Base-by-base conservation (phyloP, 257 asterid genomes). In the Craterostigma plantagineum region DNA sequence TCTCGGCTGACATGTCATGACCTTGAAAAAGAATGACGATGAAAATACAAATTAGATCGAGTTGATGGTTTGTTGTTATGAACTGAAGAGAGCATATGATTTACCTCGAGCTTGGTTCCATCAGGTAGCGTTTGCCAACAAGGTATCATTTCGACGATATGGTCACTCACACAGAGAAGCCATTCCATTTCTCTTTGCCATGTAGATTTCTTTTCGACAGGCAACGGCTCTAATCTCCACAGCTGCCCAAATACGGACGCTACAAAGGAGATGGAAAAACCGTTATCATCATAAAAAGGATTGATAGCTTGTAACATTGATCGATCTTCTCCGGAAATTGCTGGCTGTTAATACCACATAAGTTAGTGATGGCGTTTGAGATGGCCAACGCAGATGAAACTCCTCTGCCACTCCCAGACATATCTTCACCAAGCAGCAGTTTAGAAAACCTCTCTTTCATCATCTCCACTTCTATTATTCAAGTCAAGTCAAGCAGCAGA, bases 361-460 rank as follows among this genome's bases (percentile, higher is more conserved):
- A 72, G 51, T 82, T 87, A 9, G 98, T 87, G 62, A 87, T 66
- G 60, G 95, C 72, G 52, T 82, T 87, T 13, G 98, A 87, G 65
- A 87, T 72, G 42, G 98, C 79, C 60, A 79, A 51, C 27, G 95
- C 92, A 34, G 98, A 60, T 49, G 72, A 74, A 51, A 76, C 98
- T 39, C 98, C 98, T 64, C 81, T 74, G 8, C 98, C 98, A 60
- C 76, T 66, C 16, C 98, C 98, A 50, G 98, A 87, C 98, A 87
- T 87, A 45, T 87, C 98, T 63, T 86, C 97, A 23, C 97, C 95
- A 16, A 86, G 95, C 67, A 86, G 68, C 68, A 86, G 38, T 61
- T 87, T 87, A 17, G 95, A 80, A 59, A 76, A 82, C 41, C 76
- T 64, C 61, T 87, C 98, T 54, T 79, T 87, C 93, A 87, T 79